Base-by-base conservation (phyloP, 2,329 filamentous ascomycete genomes). In the Trichothecium roseum region DNA sequence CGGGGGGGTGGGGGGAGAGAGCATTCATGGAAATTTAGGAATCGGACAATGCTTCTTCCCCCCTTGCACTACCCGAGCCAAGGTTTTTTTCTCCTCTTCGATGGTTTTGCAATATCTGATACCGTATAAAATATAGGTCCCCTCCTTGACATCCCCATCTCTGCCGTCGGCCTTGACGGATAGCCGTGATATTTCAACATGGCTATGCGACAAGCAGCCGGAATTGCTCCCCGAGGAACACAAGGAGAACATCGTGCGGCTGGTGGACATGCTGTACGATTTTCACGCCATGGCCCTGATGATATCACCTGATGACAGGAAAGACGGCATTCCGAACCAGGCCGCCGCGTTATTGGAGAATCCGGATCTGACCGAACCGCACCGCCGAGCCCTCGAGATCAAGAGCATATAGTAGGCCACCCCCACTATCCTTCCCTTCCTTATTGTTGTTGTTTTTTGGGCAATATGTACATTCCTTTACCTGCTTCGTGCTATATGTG, bases 361-460 rank as follows among this genome's bases (percentile, higher is more conserved):
- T 13, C 41, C 42, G 5, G 42, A 44, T 13, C 41, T 55, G 6
- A 45, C 49, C 7, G 46, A 47, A 24, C 32, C 34, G 8, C 45
- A 54, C 30, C 52, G 52, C 2, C 45, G 52, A 26, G 47, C 47
- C 2, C 43, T 55, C 4, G 52, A 55, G 40, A 48, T 53, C 18
- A 52, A 52, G 31, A 54, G 47, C 16, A 32, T 53, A 15, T 51
- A 50, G 51, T 55, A 44, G 47, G 52, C 51, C 8, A 12, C 15
- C 22, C n/a, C n/a, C n/a, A n/a, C n/a, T n/a, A n/a, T n/a, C n/a
- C n/a, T n/a, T n/a, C 8, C 18, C 10, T 8, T 9, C 12, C n/a
- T n/a, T 9, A 14, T n/a, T n/a, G n/a, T n/a, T 28, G n/a, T 16
- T 22, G 24, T 13, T 17, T 17, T 18, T 14, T 5, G 13, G 4